These are phyloP conservation scores for Cryphonectria radicalis DNA, from an alignment of 2,329 filamentous ascomycete genomes.

Conservation along the genomic window DNA sequence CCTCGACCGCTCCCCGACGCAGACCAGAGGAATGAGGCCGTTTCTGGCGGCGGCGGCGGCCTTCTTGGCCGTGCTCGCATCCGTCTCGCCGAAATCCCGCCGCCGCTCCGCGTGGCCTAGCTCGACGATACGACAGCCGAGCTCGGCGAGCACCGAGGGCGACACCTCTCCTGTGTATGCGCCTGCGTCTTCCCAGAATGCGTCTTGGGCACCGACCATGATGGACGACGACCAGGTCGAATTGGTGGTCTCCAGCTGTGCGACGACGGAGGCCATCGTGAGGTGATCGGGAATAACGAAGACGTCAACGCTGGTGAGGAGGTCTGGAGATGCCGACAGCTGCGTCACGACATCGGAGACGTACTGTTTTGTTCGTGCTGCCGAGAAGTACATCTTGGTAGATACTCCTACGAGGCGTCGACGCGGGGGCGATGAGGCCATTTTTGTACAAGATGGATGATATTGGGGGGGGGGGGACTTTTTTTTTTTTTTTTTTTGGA, in stretches of 20 bases:
- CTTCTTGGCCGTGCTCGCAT: conserved; percentile 69
- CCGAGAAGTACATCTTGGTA: conserved; percentile 69
- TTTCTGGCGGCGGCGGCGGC: conserved; percentile 69
- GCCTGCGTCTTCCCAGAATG: conserved; percentile 70
- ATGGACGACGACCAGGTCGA: conserved; percentile 46
- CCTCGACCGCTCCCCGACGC: conserved; percentile 71
- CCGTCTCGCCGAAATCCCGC: conserved; percentile 74
- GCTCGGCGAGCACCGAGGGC: conserved; percentile 65
- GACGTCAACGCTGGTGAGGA: conserved; percentile 63
- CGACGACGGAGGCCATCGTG: conserved; percentile 59
- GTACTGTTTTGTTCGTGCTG: conserved; percentile 63
- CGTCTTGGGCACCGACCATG: conserved; percentile 76
- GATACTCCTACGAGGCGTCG: conserved; percentile 70
- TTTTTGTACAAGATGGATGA: conserved; percentile 14
- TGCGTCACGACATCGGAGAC: conserved; percentile 53
- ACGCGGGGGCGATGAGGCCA: conserved; percentile 42
- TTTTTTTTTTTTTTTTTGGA: too few relatives aligned
- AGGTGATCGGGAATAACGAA: conserved; percentile 82
- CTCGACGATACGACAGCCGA: conserved; percentile 75
- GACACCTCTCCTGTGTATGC: conserved; percentile 81
- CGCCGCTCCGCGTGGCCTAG: conserved; percentile 82
- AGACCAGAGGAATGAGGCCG: conserved; percentile 77
- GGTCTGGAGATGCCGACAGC: conserved; percentile 46
- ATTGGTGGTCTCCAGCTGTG: conserved; percentile 48
- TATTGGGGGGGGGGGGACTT: too few relatives aligned